Base-by-base conservation (phyloP, 176 grass and related monocot genomes). In the Luzula sylvatica region DNA sequence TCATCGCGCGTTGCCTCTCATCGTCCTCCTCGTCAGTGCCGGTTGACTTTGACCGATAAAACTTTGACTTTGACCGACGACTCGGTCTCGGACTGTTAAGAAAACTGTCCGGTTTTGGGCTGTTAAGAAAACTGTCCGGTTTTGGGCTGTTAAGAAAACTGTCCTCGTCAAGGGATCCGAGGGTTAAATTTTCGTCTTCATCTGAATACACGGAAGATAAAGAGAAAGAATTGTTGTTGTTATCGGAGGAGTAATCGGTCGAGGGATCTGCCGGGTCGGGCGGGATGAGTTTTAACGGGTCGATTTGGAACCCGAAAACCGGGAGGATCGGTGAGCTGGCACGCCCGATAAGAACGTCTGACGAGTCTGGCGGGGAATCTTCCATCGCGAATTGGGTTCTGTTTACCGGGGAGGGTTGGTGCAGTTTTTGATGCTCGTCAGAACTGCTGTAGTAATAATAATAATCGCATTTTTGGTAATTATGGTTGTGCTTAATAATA, bases 1-100 rank as follows among this genome's bases (percentile, higher is more conserved):
- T 69, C 93, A 98, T 98, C 12, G 81, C 86, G 13, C 68, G 78
- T 56, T 90, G 70, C 40, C 93, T 73, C 69, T 78, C 78, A 11
- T 79, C 82, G 41, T 47, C 30, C 69, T 78, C 59, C 41, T 23
- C 59, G 22, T 64, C 42, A 14, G 32, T 58, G 43, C 30, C 26
- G n/a, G n/a, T n/a, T n/a, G n/a, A n/a, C n/a, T n/a, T n/a, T n/a
- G n/a, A n/a, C n/a, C n/a, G n/a, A n/a, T 35, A 4, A 64, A 26
- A 26, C 4, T 19, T 32, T 46, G 59, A 47, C 43, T 64, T 48
- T 46, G 42, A 47, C n/a, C 42, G 43, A 15, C 41, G 59, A 48
- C 59, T 64, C 26, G 59, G 56, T 13, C 38, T 61, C 15, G 56
- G 56, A 40, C 56, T 61, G 23, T 61, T 40, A 61, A n/a, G n/a